Conservation (phyloP, 208 protist genomes). For the Strigomonas culicis region DNA sequence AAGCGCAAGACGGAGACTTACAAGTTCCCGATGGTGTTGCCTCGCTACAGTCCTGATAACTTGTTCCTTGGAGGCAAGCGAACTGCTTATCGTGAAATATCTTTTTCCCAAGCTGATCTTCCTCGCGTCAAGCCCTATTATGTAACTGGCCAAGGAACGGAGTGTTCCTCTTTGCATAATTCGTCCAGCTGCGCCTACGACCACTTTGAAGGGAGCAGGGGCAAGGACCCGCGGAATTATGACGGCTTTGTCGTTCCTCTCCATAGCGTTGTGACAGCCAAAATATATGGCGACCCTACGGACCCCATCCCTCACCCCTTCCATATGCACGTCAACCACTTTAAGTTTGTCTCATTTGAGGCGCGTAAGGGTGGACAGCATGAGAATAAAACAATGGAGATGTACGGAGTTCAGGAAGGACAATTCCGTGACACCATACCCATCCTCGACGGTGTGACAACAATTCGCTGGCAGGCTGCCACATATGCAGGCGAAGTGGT, state of each 20-base stretch:
- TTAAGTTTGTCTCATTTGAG: conserved; percentile 68
- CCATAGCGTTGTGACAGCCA: conserved; percentile 51
- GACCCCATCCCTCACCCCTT: conserved; percentile 74
- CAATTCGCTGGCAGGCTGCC: conserved; percentile 76
- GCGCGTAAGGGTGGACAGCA: conserved; percentile 63
- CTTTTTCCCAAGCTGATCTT: conserved; percentile 48
- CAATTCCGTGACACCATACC: conserved; percentile 84
- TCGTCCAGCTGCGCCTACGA: conserved; percentile 62
- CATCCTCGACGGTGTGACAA: conserved; percentile 78
- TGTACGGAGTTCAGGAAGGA: conserved; percentile 55
- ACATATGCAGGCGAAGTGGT: conserved; percentile 77
- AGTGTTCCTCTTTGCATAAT: conserved; percentile 59
- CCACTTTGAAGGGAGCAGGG: conserved; percentile 53
- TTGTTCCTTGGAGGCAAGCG: conserved; percentile 21
- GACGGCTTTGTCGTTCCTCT: conserved; percentile 70
- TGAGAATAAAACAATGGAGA: conserved; percentile 63
- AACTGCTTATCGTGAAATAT: conserved; percentile 43
- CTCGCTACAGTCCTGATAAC: conserved; percentile 43
- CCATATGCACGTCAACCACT: conserved; percentile 88
- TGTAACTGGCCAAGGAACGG: conserved; percentile 56
- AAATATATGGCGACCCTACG: conserved; percentile 65
- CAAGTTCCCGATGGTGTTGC: conserved; percentile 40
- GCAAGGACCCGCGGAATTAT: conserved; percentile 24
- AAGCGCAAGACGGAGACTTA: conserved; percentile 1
- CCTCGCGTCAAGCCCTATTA: conserved; percentile 44